These are phyloP conservation scores for Castanea sativa DNA, from an alignment of 306 rosid genomes.

Conservation along the genomic window DNA sequence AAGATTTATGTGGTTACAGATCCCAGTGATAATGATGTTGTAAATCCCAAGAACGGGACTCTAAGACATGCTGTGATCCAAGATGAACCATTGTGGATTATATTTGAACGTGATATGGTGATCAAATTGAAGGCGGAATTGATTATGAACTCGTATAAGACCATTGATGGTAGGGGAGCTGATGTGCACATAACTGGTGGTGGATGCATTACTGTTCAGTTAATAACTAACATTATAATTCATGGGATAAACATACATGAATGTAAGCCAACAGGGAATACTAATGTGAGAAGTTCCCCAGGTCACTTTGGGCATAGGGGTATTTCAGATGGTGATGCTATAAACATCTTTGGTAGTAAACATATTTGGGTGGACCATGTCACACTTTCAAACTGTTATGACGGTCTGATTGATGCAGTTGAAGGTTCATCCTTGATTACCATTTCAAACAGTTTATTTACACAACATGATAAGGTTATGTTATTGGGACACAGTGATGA, in stretches of 20 bases:
- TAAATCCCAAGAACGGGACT: slow-evolving; percentile 86
- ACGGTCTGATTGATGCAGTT: slow-evolving; percentile 82
- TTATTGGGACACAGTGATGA: slow-evolving; percentile 79
- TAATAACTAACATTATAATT: slow-evolving; percentile 72
- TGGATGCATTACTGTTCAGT: slow-evolving; percentile 89
- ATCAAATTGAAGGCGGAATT: slow-evolving; percentile 77
- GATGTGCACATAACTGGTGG: slow-evolving; percentile 95
- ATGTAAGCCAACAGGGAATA: slow-evolving; percentile 83
- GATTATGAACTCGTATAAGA: slow-evolving; percentile 93
- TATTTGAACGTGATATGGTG: slow-evolving; percentile 80
- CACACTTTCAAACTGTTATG: slow-evolving; percentile 76
- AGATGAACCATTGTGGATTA: slow-evolving; percentile 94
- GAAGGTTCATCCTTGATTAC: slow-evolving; percentile 80
- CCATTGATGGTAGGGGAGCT: slow-evolving; percentile 88
- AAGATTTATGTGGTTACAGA: slow-evolving; percentile 80
- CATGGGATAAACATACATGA: slow-evolving; percentile 87
- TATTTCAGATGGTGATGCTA: slow-evolving; percentile 87
- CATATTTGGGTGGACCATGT: slow-evolving; percentile 95
- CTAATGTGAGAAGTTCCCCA: slow-evolving; percentile 83
- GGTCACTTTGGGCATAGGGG: slow-evolving; percentile 83
- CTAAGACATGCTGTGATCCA: slow-evolving; percentile 83
- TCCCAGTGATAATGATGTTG: slow-evolving; percentile 52
- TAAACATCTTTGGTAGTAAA: slow-evolving; percentile 83
- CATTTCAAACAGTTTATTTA: slow-evolving; percentile 90
- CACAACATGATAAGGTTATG: slow-evolving; percentile 95